Evolutionary conservation across 805 yeast species (phyloP).

Genomic region (Metschnikowia reukaufii): DNA sequence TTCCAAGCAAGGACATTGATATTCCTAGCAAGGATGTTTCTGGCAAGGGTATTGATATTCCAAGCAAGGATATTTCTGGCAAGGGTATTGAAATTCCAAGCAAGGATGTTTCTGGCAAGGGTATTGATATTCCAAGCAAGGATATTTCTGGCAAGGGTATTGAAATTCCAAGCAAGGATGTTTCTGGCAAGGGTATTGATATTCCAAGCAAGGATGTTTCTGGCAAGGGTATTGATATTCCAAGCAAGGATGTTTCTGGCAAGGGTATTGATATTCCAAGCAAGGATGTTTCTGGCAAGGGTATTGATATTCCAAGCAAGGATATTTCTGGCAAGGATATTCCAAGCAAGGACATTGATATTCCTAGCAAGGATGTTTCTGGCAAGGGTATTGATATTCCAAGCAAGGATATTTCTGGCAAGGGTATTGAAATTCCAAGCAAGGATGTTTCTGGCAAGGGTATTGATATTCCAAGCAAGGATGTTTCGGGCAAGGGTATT

Average conservation of each 20-base stretch:
- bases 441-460: background rate
- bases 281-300: background rate
- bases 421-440: background rate
- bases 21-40: background rate
- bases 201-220: background rate
- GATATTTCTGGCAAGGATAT: background rate
- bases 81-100: background rate
- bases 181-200: background rate
- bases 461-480: no score
- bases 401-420: background rate
- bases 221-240: background rate
- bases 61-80: background rate
- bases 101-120: background rate
- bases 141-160: background rate
- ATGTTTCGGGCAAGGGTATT: background rate
- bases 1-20: background rate
- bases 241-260: background rate
- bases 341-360: background rate
- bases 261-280: background rate
- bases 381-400: background rate
- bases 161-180: background rate
- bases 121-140: background rate
- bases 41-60: background rate
- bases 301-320: no score
- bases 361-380: background rate